phyloP scores from a whole-genome alignment of 2,329 filamentous ascomycete genomes.

The Talaromyces sp. region DNA sequence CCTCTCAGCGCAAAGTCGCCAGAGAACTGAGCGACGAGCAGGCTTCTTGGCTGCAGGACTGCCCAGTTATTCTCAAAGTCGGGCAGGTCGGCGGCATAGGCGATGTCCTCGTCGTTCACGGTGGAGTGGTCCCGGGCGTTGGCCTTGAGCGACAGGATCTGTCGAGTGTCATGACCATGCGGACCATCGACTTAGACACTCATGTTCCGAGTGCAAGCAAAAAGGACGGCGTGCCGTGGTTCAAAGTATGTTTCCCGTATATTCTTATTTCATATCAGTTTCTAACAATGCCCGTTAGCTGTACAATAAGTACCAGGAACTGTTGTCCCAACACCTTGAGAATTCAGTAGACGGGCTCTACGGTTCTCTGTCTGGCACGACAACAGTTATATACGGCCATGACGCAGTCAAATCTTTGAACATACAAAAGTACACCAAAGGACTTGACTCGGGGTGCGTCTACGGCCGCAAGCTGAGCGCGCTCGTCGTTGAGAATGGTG shows the following conservation, averaged over 20 bases:
- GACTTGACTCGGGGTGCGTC: conserved; percentile 80
- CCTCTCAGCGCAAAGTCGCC: conserved; percentile 49
- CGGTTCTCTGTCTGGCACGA: conserved; percentile 32
- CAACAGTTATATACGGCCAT: conserved; percentile 81
- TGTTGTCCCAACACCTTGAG: neutral
- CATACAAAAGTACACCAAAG: conserved; percentile 68
- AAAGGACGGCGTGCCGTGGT: conserved; percentile 60
- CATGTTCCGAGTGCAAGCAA: conserved; percentile 51
- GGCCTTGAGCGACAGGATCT: conserved; percentile 68
- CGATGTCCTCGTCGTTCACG: conserved; percentile 74
- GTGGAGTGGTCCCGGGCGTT: conserved; percentile 74
- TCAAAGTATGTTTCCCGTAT: conserved; percentile 42
- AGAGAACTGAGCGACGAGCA: conserved; percentile 57
- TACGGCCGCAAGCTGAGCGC: conserved; percentile 72
- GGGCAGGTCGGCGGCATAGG: conserved; percentile 59
- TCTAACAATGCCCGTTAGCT: conserved; percentile 26
- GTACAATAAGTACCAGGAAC: conserved; percentile 44
- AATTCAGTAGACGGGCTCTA: neutral
- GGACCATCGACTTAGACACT: conserved; percentile 64
- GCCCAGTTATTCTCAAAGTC: conserved; percentile 73
- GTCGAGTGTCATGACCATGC: conserved; percentile 87
- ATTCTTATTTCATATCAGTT: neutral
- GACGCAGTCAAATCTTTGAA: conserved; percentile 70
- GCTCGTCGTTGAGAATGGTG: conserved; percentile 63
- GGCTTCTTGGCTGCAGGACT: conserved; percentile 62